phyloP scores from a whole-genome alignment of 192 early-diverging fungal genomes.

The Pilobolus umbonatus region DNA sequence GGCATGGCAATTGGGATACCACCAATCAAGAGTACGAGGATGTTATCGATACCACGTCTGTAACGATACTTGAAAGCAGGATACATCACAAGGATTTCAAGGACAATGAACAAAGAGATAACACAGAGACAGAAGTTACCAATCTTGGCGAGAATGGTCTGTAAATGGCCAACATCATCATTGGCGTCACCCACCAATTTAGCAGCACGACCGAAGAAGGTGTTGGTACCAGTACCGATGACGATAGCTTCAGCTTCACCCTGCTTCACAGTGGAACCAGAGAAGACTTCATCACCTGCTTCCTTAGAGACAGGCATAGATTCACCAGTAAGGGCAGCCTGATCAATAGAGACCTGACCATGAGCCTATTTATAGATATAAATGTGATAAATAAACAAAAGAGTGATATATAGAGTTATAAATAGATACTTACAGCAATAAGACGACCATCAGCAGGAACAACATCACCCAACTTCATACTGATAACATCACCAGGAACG shows the following conservation, averaged over 20 bases:
- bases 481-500: slow-evolving; percentile 87
- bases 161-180: slow-evolving; percentile 71
- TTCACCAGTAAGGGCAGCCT: slow-evolving; percentile 70
- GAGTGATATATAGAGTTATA: background rate
- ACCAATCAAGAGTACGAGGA: slow-evolving; percentile 74
- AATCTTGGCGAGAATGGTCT: slow-evolving; percentile 65
- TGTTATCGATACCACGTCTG: slow-evolving; percentile 74
- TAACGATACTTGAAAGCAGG: slow-evolving; percentile 61
- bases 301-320: slow-evolving; percentile 67
- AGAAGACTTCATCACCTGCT: slow-evolving; percentile 66
- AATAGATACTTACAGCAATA: slow-evolving; percentile 49
- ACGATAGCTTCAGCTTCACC: slow-evolving; percentile 73
- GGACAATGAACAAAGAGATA: slow-evolving; percentile 65
- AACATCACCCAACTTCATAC: slow-evolving; percentile 81
- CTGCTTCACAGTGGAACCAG: slow-evolving; percentile 75
- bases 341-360: slow-evolving; percentile 58
- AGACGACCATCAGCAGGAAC: slow-evolving; percentile 84
- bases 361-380: slow-evolving; percentile 20
- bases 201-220: slow-evolving; percentile 78
- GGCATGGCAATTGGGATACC: slow-evolving; percentile 80
- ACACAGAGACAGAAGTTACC: slow-evolving; percentile 74
- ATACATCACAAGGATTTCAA: slow-evolving; percentile 67
- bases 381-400: background rate
- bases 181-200: slow-evolving; percentile 65
- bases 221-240: slow-evolving; percentile 75